A percentile compares a stretch with the other conserved stretches of the same genome.
Evolutionary conservation across 2,329 filamentous ascomycete species (phyloP).

Genomic region (Exserohilum turcica): DNA sequence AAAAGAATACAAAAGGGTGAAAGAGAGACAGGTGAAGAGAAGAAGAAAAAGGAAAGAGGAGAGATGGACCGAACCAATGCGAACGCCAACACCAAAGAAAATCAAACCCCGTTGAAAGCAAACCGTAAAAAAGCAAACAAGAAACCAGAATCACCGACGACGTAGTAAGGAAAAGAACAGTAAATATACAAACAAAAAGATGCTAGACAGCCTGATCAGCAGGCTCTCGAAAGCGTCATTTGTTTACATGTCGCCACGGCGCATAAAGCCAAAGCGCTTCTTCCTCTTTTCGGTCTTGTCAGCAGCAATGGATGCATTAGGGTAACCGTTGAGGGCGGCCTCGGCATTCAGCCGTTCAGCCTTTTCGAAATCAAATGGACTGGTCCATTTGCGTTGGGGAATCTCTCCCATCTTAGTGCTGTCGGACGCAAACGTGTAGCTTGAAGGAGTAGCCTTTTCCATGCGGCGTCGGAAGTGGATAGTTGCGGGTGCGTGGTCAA

Average conservation of each 20-base stretch:
- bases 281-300: slow-evolving; percentile 13
- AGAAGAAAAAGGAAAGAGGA: neutral
- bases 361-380: slow-evolving; percentile 50
- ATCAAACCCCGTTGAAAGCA: slow-evolving; percentile 1
- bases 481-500: slow-evolving; percentile 8
- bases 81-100: neutral
- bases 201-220: neutral
- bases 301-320: slow-evolving; percentile 11
- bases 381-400: slow-evolving; percentile 52
- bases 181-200: slow-evolving; percentile 4
- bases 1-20: neutral
- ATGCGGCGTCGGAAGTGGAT: slow-evolving; percentile 31
- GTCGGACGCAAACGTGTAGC: slow-evolving; percentile 52
- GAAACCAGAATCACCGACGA: neutral
- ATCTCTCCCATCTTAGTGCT: slow-evolving; percentile 58
- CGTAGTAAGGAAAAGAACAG: neutral
- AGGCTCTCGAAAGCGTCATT: neutral
- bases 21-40: neutral
- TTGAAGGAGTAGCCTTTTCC: slow-evolving; percentile 47
- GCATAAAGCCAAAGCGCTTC: slow-evolving; percentile 16
- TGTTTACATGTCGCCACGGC: slow-evolving; percentile 7
- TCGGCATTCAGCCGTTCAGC: slow-evolving; percentile 51
- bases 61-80: neutral
- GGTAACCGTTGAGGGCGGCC: slow-evolving; percentile 29
- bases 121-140: neutral